Percentiles rank a stretch among this genome's conserved stretches.
Conservation (phyloP, 306 rosid genomes). For the Castanea sativa region DNA sequence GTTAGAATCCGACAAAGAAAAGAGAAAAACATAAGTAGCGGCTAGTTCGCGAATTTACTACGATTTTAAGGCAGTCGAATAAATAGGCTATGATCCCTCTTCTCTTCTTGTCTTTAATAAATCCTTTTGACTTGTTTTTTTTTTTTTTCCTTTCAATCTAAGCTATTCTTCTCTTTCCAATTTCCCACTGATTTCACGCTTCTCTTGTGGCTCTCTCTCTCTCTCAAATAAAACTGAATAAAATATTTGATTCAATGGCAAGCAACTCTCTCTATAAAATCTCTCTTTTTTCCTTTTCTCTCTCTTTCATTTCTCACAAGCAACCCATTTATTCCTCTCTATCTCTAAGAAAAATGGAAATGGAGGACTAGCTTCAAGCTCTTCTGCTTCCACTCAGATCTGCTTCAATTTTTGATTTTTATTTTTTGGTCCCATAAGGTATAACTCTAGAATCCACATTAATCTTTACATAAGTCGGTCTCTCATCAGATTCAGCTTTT, state of each 20-base stretch:
- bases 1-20: no score
- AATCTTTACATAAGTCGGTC: background rate
- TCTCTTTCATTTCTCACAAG: background rate
- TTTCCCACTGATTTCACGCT: slow-evolving; percentile 17
- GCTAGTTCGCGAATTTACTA: no score
- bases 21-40: no score
- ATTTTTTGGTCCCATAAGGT: slow-evolving; percentile 23
- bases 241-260: background rate
- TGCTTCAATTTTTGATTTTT: background rate
- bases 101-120: no score
- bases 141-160: no score
- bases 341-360: background rate
- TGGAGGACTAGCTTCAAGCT: slow-evolving; percentile 19
- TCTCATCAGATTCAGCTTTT: slow-evolving; percentile 11
- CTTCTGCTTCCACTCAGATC: slow-evolving; percentile 26
- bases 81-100: no score
- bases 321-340: background rate
- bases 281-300: background rate
- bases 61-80: no score
- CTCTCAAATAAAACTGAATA: background rate
- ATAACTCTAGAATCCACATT: background rate
- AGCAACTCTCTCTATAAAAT: background rate
- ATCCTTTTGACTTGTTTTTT: no score
- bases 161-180: no score
- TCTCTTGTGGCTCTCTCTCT: background rate